Percentiles rank a stretch among this genome's conserved stretches.
phyloP scores from a whole-genome alignment of 306 rosid species.

The Citrullus colocynthis region DNA sequence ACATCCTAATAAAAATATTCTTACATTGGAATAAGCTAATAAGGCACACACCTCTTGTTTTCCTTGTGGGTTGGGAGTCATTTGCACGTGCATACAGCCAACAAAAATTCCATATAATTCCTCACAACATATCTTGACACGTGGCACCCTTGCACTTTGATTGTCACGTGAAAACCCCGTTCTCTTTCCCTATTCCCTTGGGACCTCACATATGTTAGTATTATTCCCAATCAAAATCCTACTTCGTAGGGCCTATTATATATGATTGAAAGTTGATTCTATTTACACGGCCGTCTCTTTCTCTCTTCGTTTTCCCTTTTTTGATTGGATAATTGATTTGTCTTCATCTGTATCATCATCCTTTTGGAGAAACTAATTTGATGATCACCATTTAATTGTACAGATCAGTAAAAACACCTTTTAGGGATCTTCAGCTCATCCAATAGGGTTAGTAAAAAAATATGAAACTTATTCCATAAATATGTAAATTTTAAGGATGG shows the following conservation, averaged over 20 bases:
- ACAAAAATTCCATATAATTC: not conserved
- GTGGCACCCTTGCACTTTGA: not conserved
- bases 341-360: not conserved
- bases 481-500: too few species aligned
- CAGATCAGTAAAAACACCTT: too few species aligned
- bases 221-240: constrained; percentile 11
- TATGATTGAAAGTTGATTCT: constrained; percentile 17
- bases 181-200: not conserved
- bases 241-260: not conserved
- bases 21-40: too few species aligned
- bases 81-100: not conserved
- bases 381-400: not conserved
- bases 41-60: too few species aligned
- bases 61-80: not conserved
- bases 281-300: not conserved
- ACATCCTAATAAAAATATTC: too few species aligned
- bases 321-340: not conserved
- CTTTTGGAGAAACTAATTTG: not conserved
- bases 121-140: not conserved
- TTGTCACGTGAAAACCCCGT: constrained; percentile 5
- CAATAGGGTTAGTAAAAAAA: too few species aligned
- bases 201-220: constrained; percentile 15
- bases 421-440: too few species aligned
- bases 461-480: too few species aligned
- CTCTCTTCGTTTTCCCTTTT: not conserved